Percentiles rank a stretch among this genome's conserved stretches.
Conservation (phyloP, 495 filamentous ascomycete genomes). For the Aspergillus ostianus region DNA sequence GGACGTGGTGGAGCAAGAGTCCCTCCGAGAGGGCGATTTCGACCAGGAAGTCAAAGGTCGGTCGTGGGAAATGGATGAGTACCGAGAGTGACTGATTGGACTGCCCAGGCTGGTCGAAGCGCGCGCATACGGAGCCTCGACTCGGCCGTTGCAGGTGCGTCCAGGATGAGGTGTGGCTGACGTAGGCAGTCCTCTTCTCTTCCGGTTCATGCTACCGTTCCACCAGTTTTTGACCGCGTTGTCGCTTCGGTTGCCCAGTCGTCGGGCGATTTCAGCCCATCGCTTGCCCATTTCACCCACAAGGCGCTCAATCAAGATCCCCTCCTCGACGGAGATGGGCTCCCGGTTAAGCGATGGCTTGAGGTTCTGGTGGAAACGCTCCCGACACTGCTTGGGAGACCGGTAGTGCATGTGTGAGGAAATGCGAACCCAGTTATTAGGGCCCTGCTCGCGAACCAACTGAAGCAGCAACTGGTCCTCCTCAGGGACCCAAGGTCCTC, state of each 20-base stretch:
- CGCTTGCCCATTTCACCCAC: conserved; percentile 82
- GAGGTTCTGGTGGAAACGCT: conserved; percentile 93
- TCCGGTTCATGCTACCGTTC: conserved; percentile 92
- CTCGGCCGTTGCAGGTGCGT: conserved; percentile 40
- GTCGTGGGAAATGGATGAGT: conserved; percentile 25
- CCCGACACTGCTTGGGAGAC: conserved; percentile 93
- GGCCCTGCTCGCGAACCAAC: conserved; percentile 73
- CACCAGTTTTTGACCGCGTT: conserved; percentile 99
- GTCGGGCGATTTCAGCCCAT: conserved; percentile 93
- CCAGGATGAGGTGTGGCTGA: conserved; percentile 32
- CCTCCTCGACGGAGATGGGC: conserved; percentile 90
- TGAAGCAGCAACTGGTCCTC: conserved; percentile 74
- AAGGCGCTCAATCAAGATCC: conserved; percentile 73
- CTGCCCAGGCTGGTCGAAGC: conserved; percentile 32
- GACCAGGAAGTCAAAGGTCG: conserved; percentile 33
- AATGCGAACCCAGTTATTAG: conserved; percentile 92
- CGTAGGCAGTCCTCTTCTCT: conserved; percentile 45
- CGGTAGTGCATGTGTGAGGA: conserved; percentile 71
- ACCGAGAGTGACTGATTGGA: conserved; percentile 32
- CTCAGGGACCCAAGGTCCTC: conserved; percentile 84
- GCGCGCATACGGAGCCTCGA: conserved; percentile 42
- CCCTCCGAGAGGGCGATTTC: conserved; percentile 31
- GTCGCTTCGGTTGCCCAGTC: conserved; percentile 85
- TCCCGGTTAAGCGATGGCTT: conserved; percentile 88
- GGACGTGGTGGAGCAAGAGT: conserved; percentile 30